These are phyloP conservation scores for Penicillium silybi DNA, from an alignment of 495 filamentous ascomycete genomes.

Conservation along the genomic window DNA sequence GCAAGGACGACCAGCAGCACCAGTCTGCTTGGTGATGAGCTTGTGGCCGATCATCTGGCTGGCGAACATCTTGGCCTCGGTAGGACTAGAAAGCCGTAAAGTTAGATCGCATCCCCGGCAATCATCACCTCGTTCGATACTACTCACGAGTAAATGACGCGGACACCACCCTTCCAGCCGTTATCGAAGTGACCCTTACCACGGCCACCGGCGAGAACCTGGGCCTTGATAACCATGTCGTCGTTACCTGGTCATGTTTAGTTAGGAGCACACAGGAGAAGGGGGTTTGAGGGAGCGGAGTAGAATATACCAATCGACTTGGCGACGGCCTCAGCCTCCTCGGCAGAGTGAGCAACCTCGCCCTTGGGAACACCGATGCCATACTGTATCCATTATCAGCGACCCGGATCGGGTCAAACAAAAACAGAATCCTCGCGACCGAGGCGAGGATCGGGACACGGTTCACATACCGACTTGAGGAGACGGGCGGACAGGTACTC, in stretches of 20 bases:
- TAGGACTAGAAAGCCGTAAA: conserved; percentile 44
- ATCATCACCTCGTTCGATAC: not conserved
- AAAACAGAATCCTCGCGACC: conserved; percentile 16
- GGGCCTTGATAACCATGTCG: conserved; percentile 99
- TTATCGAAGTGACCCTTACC: conserved; percentile 98
- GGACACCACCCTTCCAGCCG: conserved; percentile 96
- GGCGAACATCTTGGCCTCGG: conserved; percentile 94
- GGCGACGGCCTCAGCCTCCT: conserved; percentile 88
- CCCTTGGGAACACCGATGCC: conserved; percentile 90
- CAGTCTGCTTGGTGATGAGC: conserved; percentile 99
- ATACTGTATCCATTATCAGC: conserved; percentile 58
- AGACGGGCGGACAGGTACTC: conserved; percentile 93
- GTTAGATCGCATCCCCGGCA: not conserved
- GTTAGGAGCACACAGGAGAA: conserved; percentile 17
- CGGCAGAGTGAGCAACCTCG: conserved; percentile 71
- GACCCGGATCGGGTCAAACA: conserved; percentile 4
- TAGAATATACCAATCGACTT: conserved; percentile 68
- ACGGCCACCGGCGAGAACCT: conserved; percentile 95
- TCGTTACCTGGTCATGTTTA: conserved; percentile 60
- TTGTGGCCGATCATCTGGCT: conserved; percentile 99
- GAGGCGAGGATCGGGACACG: conserved; percentile 8
- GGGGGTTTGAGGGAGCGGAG: not conserved
- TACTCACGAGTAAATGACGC: conserved; percentile 91
- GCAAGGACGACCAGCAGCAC: conserved; percentile 84
- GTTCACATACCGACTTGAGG: conserved; percentile 66